These are phyloP conservation scores for Wickerhamiella nectarea DNA, from an alignment of 805 yeast species.

Conservation along the genomic window DNA sequence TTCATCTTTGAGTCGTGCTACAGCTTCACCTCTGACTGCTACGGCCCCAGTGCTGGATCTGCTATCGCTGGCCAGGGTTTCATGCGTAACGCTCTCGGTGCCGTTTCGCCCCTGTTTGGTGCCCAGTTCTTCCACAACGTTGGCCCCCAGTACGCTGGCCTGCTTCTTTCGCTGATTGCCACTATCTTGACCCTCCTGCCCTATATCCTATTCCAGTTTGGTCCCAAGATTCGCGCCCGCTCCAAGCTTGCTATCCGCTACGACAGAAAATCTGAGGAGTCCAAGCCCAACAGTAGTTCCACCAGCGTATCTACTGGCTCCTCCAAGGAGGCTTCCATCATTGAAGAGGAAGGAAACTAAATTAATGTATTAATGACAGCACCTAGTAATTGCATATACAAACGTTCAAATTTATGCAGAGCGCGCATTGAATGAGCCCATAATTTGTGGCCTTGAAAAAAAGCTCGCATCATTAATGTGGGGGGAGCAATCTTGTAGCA, in stretches of 20 bases:
- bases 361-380: neutral
- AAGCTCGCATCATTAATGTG: no score
- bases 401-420: no score
- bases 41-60: slow-evolving; percentile 46
- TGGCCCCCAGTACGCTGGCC: slow-evolving; percentile 61
- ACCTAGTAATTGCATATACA: neutral
- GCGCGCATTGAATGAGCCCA: no score
- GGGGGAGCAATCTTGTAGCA: no score
- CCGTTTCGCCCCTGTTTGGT: slow-evolving; percentile 74
- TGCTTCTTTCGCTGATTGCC: slow-evolving; percentile 37
- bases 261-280: slow-evolving; percentile 1
- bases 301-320: neutral
- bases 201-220: slow-evolving; percentile 18
- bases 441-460: no score
- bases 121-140: slow-evolving; percentile 67
- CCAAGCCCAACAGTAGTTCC: neutral
- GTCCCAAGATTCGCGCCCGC: slow-evolving; percentile 25
- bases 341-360: neutral
- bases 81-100: slow-evolving; percentile 58
- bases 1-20: slow-evolving; percentile 32
- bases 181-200: slow-evolving; percentile 16
- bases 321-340: slow-evolving; percentile 1
- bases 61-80: slow-evolving; percentile 82
- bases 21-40: slow-evolving; percentile 22
- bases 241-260: slow-evolving; percentile 25